Conservation (phyloP, 169 alveolate genomes). For the Eimeria maxima region DNA sequence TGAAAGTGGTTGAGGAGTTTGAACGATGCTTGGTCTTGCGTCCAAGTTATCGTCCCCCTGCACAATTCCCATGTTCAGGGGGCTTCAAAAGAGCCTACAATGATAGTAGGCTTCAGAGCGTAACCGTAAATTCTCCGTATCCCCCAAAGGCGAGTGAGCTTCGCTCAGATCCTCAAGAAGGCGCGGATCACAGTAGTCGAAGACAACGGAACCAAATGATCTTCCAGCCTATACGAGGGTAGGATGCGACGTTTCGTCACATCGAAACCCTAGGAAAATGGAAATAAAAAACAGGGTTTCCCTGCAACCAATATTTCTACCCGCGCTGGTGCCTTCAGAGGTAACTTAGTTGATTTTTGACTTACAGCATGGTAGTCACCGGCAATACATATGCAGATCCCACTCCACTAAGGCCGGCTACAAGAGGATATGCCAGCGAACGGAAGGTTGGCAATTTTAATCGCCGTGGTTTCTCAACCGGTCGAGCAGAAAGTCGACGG, state of each 20-base stretch:
- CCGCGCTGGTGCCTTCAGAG: background rate
- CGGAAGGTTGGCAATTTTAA: background rate
- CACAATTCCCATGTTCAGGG: background rate
- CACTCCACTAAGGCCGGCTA: background rate
- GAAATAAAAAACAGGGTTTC: background rate
- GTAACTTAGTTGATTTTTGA: background rate
- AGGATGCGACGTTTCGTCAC: background rate
- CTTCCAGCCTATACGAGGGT: background rate
- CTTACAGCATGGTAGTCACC: background rate
- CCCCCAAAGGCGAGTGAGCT: background rate
- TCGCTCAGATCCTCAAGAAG: background rate
- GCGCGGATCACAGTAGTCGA: background rate
- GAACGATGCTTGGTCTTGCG: background rate
- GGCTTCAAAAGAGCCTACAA: background rate
- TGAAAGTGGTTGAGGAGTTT: background rate
- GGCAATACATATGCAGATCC: background rate
- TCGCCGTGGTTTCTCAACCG: background rate
- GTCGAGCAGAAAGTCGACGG: background rate
- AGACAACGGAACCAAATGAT: background rate
- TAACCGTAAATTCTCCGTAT: background rate
- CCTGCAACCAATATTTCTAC: background rate
- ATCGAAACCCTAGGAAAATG: background rate
- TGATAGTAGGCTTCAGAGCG: background rate
- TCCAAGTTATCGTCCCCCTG: background rate
- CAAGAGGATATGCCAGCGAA: background rate